A percentile compares a stretch with the other conserved stretches of the same genome.
phyloP scores from a whole-genome alignment of 352 stramenopile genomes.

The Globisporangium splendens region DNA sequence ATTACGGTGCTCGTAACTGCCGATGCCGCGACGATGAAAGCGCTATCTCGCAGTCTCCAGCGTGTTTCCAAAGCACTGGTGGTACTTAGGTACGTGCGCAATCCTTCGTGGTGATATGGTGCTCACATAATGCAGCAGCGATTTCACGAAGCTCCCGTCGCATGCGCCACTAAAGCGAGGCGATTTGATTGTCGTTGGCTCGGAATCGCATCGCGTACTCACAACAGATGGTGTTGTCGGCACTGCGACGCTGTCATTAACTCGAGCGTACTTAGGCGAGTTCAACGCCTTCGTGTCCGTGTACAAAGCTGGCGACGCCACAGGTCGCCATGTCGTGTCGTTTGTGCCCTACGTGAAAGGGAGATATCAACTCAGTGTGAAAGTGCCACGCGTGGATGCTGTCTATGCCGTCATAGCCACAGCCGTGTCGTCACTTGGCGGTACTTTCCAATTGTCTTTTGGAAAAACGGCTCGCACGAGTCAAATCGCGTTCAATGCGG shows the following conservation, averaged over 20 bases:
- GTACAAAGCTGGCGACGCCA: constrained; percentile 53
- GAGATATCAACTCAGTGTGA: constrained; percentile 84
- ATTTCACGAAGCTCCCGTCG: constrained; percentile 27
- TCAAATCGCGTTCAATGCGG: constrained; percentile 50
- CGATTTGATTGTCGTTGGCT: constrained; percentile 78
- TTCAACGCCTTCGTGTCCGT: constrained; percentile 57
- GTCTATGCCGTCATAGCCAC: constrained; percentile 66
- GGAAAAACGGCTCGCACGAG: constrained; percentile 28
- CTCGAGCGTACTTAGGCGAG: constrained; percentile 50
- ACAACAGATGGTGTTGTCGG: constrained; percentile 50
- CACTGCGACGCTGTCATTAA: constrained; percentile 64
- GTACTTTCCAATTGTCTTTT: constrained; percentile 62
- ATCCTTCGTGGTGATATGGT: constrained; percentile 17
- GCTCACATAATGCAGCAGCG: constrained; percentile 41
- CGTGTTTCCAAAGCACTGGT: constrained; percentile 52
- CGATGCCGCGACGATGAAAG: constrained; percentile 39
- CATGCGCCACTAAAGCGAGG: constrained; percentile 61
- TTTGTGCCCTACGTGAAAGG: constrained; percentile 91
- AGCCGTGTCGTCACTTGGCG: constrained; percentile 48
- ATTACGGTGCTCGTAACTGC: constrained; percentile 42
- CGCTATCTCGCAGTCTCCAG: constrained; percentile 49
- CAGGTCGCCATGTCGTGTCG: constrained; percentile 78
- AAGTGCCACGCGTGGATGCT: constrained; percentile 63
- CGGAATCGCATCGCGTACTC: constrained; percentile 67
- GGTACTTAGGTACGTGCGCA: constrained; percentile 69